phyloP scores from a whole-genome alignment of 2,329 filamentous ascomycete genomes.

The Aspergillus costaricaensis region DNA sequence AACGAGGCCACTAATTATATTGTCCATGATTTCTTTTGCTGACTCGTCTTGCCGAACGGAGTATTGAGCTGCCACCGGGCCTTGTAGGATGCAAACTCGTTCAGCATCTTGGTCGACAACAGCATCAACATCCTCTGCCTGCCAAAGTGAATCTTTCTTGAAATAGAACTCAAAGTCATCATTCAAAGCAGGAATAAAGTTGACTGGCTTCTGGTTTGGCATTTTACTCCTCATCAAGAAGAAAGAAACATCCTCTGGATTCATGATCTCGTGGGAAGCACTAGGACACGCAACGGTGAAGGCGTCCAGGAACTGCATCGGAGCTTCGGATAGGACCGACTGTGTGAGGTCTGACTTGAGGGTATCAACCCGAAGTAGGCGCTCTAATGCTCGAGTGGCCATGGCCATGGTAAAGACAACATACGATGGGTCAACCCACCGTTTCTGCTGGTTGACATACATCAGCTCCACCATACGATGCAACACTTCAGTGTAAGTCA shows the following conservation, averaged over 20 bases:
- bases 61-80: slow-evolving; percentile 85
- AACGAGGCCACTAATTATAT: slow-evolving; percentile 82
- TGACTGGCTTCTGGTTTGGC: slow-evolving; percentile 87
- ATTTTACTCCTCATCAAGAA: slow-evolving; percentile 87
- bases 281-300: slow-evolving; percentile 64
- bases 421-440: slow-evolving; percentile 85
- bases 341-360: slow-evolving; percentile 62
- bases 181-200: slow-evolving; percentile 87
- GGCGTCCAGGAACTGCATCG: slow-evolving; percentile 10
- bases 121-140: slow-evolving; percentile 91
- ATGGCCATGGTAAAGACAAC: slow-evolving; percentile 82
- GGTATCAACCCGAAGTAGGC: slow-evolving; percentile 60
- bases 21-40: slow-evolving; percentile 87
- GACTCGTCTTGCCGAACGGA: slow-evolving; percentile 85
- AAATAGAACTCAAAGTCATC: slow-evolving; percentile 98
- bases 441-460: slow-evolving; percentile 80
- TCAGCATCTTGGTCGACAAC: slow-evolving; percentile 92
- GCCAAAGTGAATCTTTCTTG: slow-evolving; percentile 99
- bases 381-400: slow-evolving; percentile 89
- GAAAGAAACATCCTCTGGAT: slow-evolving; percentile 92
- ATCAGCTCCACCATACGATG: slow-evolving; percentile 81
- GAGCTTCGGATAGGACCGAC: slow-evolving; percentile 1
- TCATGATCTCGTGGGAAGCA: slow-evolving; percentile 83
- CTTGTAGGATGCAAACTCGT: slow-evolving; percentile 90
- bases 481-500: slow-evolving; percentile 87